Evolutionary conservation across 352 stramenopile species (phyloP), one percentile per base, ranked within the genome.

Genomic region (Aphanomyces cochlioides): DNA sequence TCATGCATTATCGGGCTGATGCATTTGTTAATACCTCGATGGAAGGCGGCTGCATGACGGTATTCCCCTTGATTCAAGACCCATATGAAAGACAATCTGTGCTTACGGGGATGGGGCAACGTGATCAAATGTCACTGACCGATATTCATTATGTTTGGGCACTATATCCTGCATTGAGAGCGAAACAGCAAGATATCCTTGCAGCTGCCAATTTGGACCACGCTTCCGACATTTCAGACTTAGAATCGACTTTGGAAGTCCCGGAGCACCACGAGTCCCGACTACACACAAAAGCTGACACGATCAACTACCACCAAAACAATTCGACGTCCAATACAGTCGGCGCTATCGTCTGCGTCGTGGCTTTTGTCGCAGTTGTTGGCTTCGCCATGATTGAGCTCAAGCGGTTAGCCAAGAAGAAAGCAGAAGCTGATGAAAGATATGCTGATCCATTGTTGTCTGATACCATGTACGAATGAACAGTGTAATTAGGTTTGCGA

Each of bases 81-180:
- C 53, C 69, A 7, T 66, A 73, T 34, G 77, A 90, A 47, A 83
- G 87, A 17, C 59, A 82, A 5, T 73, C 66, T 38, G 81, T 92
- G 56, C 81, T 93, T 67, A 75, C 68, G 8, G 73, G 74, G 39
- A 94, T 94, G 85, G 84, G 87, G 0, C 85, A 94, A 74, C 84
- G 87, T 40, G 81, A 90, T 45, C 66, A 84, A 38, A 75, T 94
- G 67, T 80, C 84, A 8, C 78, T 82, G 8, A 85, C 79, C 19
- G 87, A 93, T 57, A 85, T 93, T 71, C 83, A 92, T 64, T 82
- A 82, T 5, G 81, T 93, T 15, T 92, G 84, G 85, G 70, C 69
- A 2, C 67, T 94, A 7, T 93, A 94, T 67, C 86, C 87, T 43
- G 60, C 56, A 21, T 76, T 93, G 15, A 84, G 79, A 57, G 85